These are phyloP conservation scores for Penicillium turbatum DNA, from an alignment of 495 filamentous ascomycete genomes.

Conservation along the genomic window DNA sequence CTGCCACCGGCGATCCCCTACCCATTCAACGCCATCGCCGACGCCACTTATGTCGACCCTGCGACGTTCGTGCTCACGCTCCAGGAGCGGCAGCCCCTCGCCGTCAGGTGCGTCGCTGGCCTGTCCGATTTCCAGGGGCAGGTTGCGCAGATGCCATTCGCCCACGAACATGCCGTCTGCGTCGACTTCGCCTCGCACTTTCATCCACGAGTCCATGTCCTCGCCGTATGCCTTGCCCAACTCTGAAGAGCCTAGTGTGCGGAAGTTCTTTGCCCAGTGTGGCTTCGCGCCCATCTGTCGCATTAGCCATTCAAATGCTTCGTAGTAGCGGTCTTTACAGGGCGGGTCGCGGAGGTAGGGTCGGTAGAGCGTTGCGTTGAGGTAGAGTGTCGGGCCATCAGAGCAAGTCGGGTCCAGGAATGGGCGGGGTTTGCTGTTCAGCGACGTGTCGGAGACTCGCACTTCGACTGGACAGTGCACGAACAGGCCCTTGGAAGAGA, in stretches of 20 bases:
- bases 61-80: constrained; percentile 38
- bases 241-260: constrained; percentile 46
- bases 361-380: constrained; percentile 94
- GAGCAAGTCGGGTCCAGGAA: constrained; percentile 69
- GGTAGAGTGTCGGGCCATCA: constrained; percentile 77
- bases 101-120: constrained; percentile 8
- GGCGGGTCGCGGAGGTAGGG: constrained; percentile 81
- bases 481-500: constrained; percentile 70
- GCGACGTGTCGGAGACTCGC: constrained; percentile 71
- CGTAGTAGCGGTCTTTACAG: constrained; percentile 73
- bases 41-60: constrained; percentile 26
- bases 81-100: constrained; percentile 38
- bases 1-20: constrained; percentile 44
- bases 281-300: constrained; percentile 81
- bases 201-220: constrained; percentile 59
- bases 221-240: constrained; percentile 47
- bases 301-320: constrained; percentile 96
- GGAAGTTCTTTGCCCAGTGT: constrained; percentile 98
- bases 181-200: constrained; percentile 70
- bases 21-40: constrained; percentile 54
- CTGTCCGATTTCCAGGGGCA: constrained; percentile 44
- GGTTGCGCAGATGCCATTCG: constrained; percentile 74
- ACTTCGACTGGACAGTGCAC: constrained; percentile 95
- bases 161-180: constrained; percentile 89
- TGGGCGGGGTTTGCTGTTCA: constrained; percentile 54